Evolutionary conservation across 2,329 filamentous ascomycete species (phyloP).

Genomic region (Phoma sp.): DNA sequence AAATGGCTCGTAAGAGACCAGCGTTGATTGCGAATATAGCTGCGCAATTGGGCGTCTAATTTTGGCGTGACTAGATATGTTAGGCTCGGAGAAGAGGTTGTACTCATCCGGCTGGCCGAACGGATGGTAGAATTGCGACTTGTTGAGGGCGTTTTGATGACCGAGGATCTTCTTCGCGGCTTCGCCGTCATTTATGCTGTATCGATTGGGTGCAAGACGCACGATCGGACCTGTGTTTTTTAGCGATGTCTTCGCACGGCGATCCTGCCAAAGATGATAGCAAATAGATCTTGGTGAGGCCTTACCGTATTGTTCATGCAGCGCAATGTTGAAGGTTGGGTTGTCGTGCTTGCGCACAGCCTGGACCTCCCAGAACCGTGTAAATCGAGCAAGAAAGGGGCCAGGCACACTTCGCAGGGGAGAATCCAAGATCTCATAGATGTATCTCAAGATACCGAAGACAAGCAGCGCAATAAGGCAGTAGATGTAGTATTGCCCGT

Average conservation of each 20-base stretch:
- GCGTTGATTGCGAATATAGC: slow-evolving; percentile 48
- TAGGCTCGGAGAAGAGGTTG: slow-evolving; percentile 48
- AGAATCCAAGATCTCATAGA: slow-evolving; percentile 3
- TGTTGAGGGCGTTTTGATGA: slow-evolving; percentile 13
- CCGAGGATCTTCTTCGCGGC: slow-evolving; percentile 16
- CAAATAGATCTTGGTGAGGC: neutral
- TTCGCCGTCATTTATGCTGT: slow-evolving; percentile 21
- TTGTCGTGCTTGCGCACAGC: slow-evolving; percentile 48
- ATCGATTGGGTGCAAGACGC: slow-evolving; percentile 23
- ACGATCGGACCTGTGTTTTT: slow-evolving; percentile 15
- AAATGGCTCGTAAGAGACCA: slow-evolving; percentile 49
- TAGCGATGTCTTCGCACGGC: neutral
- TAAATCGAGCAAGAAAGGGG: slow-evolving; percentile 54
- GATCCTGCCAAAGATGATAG: neutral
- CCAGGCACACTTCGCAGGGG: slow-evolving; percentile 54
- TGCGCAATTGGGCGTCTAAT: slow-evolving; percentile 46
- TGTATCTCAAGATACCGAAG: neutral
- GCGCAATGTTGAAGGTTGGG: slow-evolving; percentile 46
- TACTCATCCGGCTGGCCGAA: slow-evolving; percentile 20
- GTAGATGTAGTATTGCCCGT: neutral
- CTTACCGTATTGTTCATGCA: slow-evolving; percentile 51
- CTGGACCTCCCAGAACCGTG: slow-evolving; percentile 53
- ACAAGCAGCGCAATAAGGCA: neutral
- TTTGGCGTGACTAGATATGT: slow-evolving; percentile 42
- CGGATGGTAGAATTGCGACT: slow-evolving; percentile 35